These are phyloP conservation scores for Allantophomopsis cytisporea DNA, from an alignment of 2,329 filamentous ascomycete species.

Conservation along the genomic window DNA sequence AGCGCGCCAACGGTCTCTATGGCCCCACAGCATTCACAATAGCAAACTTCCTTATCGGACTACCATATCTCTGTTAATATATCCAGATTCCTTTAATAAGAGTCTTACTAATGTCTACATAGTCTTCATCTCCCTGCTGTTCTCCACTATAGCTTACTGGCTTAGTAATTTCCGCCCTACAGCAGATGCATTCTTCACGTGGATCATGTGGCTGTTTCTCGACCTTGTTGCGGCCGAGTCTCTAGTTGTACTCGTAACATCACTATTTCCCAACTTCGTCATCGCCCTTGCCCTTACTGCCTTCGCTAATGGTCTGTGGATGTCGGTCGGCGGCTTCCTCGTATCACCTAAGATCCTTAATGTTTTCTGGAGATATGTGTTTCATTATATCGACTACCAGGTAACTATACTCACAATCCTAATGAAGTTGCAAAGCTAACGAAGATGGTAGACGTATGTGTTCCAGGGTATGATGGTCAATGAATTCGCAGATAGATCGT, in stretches of 20 bases:
- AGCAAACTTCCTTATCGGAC: constrained; percentile 69
- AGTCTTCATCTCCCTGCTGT: constrained; percentile 59
- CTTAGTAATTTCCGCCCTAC: constrained; percentile 60
- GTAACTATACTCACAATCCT: not conserved
- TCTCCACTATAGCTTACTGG: constrained; percentile 68
- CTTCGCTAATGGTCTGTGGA: constrained; percentile 83
- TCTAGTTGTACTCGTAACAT: constrained; percentile 64
- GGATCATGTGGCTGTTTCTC: constrained; percentile 75
- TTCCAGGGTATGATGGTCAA: constrained; percentile 93
- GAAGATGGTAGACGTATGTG: constrained; percentile 43
- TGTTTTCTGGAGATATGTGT: constrained; percentile 75
- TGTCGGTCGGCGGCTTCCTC: constrained; percentile 75
- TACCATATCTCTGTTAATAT: constrained; percentile 57
- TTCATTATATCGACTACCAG: constrained; percentile 83
- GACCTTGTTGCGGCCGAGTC: constrained; percentile 73
- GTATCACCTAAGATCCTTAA: constrained; percentile 62
- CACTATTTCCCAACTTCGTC: constrained; percentile 67
- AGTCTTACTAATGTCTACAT: not conserved
- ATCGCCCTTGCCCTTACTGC: constrained; percentile 66
- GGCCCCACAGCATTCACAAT: constrained; percentile 59
- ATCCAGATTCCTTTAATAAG: not conserved
- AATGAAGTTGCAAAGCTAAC: not conserved
- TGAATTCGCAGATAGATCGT: constrained; percentile 56
- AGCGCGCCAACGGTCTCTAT: constrained; percentile 71
- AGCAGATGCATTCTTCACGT: constrained; percentile 57